Percentiles rank a stretch among this genome's conserved stretches.
Conservation (phyloP, 208 protist species). For the Zelonia costaricensis region DNA sequence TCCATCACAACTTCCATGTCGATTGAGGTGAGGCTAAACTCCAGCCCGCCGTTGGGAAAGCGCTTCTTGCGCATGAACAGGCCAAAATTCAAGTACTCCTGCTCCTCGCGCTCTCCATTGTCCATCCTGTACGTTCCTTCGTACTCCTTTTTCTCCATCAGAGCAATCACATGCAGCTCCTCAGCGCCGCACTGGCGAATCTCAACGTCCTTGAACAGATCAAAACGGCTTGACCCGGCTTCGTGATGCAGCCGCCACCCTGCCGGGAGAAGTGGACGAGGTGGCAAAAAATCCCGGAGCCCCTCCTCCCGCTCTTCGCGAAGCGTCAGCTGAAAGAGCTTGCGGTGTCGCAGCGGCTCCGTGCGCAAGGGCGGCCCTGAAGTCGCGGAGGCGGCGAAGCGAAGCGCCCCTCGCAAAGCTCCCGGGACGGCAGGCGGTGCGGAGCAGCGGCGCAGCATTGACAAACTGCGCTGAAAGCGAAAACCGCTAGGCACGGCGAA, state of each 20-base stretch:
- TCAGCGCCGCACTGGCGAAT: constrained; percentile 68
- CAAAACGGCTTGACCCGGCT: constrained; percentile 66
- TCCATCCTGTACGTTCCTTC: constrained; percentile 88
- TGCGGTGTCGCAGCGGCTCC: constrained; percentile 37
- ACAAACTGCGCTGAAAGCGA: no score
- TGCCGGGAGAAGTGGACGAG: constrained; percentile 52
- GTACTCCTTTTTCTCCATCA: constrained; percentile 80
- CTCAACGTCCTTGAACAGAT: constrained; percentile 67
- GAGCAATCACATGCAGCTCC: constrained; percentile 59
- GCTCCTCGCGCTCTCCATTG: constrained; percentile 83
- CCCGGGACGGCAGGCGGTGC: no score
- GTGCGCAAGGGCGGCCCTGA: not conserved
- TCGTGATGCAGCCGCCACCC: constrained; percentile 69
- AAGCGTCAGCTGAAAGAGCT: constrained; percentile 48
- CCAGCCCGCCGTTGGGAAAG: constrained; percentile 53
- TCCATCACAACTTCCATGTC: constrained; percentile 90
- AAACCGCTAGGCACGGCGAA: no score
- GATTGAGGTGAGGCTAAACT: constrained; percentile 86
- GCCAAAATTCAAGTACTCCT: constrained; percentile 85
- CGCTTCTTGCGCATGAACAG: constrained; percentile 72
- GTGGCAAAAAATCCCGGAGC: constrained; percentile 83
- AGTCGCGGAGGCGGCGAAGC: not conserved
- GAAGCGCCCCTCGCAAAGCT: not conserved
- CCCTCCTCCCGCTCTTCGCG: constrained; percentile 73
- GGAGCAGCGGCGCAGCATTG: constrained; percentile 1